These are phyloP conservation scores for Porcisia deanei DNA, from an alignment of 208 protist species.

Conservation along the genomic window DNA sequence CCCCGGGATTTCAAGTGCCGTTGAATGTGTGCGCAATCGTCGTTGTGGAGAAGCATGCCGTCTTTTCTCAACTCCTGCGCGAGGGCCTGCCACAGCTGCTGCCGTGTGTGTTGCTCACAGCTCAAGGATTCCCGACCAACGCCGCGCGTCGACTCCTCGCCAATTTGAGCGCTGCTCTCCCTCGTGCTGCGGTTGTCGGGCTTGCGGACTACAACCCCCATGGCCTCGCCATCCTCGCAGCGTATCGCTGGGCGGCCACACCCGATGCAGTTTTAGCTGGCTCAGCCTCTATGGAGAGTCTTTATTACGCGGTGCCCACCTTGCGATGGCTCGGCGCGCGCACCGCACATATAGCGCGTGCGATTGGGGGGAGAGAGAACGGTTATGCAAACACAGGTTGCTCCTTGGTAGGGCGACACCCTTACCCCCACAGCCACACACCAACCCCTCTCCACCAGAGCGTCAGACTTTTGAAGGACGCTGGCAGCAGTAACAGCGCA, in stretches of 20 bases:
- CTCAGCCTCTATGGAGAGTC: constrained; percentile 21
- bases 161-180: constrained; percentile 52
- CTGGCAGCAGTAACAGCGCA: background rate
- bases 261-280: background rate
- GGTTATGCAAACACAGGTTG: background rate
- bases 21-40: constrained; percentile 63
- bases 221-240: constrained; percentile 71
- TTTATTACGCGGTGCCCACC: constrained; percentile 26
- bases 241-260: constrained; percentile 59
- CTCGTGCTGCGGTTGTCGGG: constrained; percentile 61
- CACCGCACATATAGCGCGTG: constrained; percentile 6
- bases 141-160: constrained; percentile 62
- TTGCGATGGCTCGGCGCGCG: constrained; percentile 64
- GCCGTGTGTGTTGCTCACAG: constrained; percentile 78
- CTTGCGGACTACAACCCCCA: constrained; percentile 86
- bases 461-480: background rate
- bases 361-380: background rate
- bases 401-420: background rate
- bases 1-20: constrained; percentile 29
- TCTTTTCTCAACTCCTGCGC: constrained; percentile 72
- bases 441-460: background rate
- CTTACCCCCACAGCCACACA: background rate
- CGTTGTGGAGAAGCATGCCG: constrained; percentile 87
- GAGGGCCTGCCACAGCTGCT: constrained; percentile 49
- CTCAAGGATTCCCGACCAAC: constrained; percentile 77